Conservation (phyloP, 2,329 filamentous ascomycete species). For the Metarhizium rileyi region DNA sequence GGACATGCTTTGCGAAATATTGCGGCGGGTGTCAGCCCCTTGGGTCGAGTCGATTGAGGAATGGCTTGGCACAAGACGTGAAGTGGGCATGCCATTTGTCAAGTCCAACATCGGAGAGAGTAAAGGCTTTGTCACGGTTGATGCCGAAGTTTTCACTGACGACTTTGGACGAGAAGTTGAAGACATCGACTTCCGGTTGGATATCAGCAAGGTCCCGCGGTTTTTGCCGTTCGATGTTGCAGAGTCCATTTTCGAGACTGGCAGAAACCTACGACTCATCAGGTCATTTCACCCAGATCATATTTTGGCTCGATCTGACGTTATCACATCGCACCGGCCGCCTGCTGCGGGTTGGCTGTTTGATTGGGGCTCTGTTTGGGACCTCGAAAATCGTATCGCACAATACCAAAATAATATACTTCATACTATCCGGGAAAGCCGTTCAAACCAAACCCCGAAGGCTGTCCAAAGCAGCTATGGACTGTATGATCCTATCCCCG, state of each 20-base stretch:
- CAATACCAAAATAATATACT: constrained; percentile 23
- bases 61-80: constrained; percentile 62
- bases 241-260: constrained; percentile 67
- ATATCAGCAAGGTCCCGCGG: constrained; percentile 54
- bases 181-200: constrained; percentile 52
- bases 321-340: constrained; percentile 36
- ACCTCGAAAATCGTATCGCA: constrained; percentile 49
- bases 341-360: constrained; percentile 60
- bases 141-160: constrained; percentile 43
- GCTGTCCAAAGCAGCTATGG: background rate
- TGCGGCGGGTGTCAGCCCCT: constrained; percentile 52
- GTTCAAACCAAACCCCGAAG: background rate
- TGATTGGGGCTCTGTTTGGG: constrained; percentile 58
- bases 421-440: constrained; percentile 12
- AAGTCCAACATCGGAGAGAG: constrained; percentile 33
- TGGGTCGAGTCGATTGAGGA: constrained; percentile 60
- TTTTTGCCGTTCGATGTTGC: constrained; percentile 65
- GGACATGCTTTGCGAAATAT: constrained; percentile 55
- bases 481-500: constrained; percentile 6
- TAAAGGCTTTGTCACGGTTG: constrained; percentile 52
- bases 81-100: constrained; percentile 43
- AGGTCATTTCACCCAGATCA: constrained; percentile 62
- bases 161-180: constrained; percentile 48
- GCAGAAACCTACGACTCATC: constrained; percentile 65
- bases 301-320: constrained; percentile 47